Evolutionary conservation across 2,329 filamentous ascomycete genomes (phyloP).

Genomic region (Apiospora sp.): DNA sequence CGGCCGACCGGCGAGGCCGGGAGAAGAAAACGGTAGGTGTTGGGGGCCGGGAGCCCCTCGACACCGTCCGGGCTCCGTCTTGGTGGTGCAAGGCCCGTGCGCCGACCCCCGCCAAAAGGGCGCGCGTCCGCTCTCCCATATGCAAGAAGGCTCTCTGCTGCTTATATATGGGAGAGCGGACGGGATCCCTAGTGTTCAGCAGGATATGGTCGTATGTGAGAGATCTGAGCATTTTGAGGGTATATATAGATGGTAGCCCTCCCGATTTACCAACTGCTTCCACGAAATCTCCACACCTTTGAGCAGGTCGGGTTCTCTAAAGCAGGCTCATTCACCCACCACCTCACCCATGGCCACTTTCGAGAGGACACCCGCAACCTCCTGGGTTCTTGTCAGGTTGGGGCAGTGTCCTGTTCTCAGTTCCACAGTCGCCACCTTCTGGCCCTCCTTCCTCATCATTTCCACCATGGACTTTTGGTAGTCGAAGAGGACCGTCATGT

Average conservation of each 20-base stretch:
- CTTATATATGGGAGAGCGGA: no score
- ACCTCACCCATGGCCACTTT: conserved; percentile 4
- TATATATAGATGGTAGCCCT: no score
- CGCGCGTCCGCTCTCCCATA: background rate
- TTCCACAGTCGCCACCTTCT: conserved; percentile 28
- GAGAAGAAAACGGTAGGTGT: background rate
- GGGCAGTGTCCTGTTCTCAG: conserved; percentile 32
- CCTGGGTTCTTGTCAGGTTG: conserved; percentile 29
- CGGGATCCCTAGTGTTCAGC: no score
- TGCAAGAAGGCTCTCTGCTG: background rate
- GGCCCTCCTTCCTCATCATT: conserved; percentile 27
- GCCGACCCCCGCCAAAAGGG: background rate
- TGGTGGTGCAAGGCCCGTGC: background rate
- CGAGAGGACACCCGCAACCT: conserved; percentile 25
- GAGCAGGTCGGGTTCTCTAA: no score
- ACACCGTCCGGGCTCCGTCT: background rate
- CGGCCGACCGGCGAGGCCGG: conserved; percentile 7
- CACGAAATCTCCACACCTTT: no score
- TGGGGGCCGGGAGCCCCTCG: background rate
- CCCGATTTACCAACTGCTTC: no score
- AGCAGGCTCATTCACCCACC: background rate
- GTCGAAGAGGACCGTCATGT: conserved; percentile 27
- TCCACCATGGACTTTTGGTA: conserved; percentile 32
- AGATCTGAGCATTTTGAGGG: no score
- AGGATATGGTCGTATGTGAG: no score